Conservation (phyloP, 2,329 filamentous ascomycete species). For the Aspergillus felis region DNA sequence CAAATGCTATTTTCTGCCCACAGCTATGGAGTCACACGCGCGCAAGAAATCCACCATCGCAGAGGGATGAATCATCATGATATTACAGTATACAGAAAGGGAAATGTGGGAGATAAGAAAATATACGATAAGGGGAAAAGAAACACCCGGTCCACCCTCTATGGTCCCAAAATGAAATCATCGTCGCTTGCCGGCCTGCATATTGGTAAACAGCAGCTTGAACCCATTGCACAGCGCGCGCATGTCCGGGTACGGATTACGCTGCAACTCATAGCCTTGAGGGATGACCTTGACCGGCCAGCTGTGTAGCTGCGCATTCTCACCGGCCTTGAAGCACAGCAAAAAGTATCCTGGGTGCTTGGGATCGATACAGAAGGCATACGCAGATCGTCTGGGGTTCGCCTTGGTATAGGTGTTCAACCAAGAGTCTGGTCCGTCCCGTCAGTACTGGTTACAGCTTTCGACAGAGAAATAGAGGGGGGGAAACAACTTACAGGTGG, state of each 20-base stretch:
- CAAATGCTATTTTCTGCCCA: constrained; percentile 7
- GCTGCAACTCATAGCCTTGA: constrained; percentile 86
- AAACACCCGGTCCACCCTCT: constrained; percentile 1
- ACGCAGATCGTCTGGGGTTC: constrained; percentile 88
- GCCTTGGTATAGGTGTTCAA: constrained; percentile 92
- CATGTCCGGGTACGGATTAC: constrained; percentile 90
- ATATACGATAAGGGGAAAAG: constrained; percentile 1
- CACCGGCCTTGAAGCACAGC: constrained; percentile 92
- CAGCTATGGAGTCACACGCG: not conserved
- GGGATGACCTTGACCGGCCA: constrained; percentile 90
- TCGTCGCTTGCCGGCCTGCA: constrained; percentile 43
- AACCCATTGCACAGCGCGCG: constrained; percentile 93
- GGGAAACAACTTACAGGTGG: constrained; percentile 67
- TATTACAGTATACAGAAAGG: not conserved
- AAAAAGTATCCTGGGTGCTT: constrained; percentile 93
- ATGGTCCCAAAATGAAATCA: constrained; percentile 2
- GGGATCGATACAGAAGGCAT: constrained; percentile 91
- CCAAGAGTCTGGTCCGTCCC: constrained; percentile 72
- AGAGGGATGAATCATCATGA: not conserved
- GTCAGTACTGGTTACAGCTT: constrained; percentile 2
- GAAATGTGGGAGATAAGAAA: constrained; percentile 9
- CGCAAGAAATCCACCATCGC: not conserved
- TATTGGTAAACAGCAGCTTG: constrained; percentile 75
- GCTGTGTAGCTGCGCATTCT: constrained; percentile 65
- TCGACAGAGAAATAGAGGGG: not conserved